A percentile compares a stretch with the other conserved stretches of the same genome.
These are phyloP conservation scores for Chrysosporium keratinophilum DNA, from an alignment of 2,329 filamentous ascomycete species.

Conservation along the genomic window DNA sequence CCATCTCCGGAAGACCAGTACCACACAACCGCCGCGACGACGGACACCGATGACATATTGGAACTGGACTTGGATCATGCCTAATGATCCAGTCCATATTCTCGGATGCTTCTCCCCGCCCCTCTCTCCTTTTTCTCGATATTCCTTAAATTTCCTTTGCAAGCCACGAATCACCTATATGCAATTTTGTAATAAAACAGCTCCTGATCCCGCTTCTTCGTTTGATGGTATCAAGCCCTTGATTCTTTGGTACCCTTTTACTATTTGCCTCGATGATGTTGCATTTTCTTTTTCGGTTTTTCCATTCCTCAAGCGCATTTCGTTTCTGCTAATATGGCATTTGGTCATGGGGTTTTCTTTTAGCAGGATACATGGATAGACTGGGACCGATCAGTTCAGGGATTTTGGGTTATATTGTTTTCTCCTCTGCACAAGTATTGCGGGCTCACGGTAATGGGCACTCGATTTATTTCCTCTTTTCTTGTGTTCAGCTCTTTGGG, in stretches of 20 bases:
- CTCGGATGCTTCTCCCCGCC: background rate
- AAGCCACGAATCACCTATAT: background rate
- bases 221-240: background rate
- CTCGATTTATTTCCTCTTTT: background rate
- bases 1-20: background rate
- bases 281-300: slow-evolving; percentile 1
- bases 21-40: background rate
- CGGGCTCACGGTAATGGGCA: background rate
- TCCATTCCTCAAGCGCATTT: background rate
- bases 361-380: background rate
- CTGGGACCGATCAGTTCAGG: slow-evolving; percentile 2
- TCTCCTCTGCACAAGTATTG: background rate
- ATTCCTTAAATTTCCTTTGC: background rate
- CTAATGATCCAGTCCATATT: background rate
- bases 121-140: background rate
- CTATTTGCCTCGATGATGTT: background rate
- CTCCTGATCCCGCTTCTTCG: background rate
- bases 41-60: background rate
- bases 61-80: background rate
- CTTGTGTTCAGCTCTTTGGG: background rate
- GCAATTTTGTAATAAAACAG: slow-evolving; percentile 1
- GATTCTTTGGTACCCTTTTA: slow-evolving; percentile 5
- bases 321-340: background rate
- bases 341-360: background rate
- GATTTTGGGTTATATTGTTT: background rate